Evolutionary conservation across 83 land plant species (phyloP).

Genomic region (Thuja plicata): DNA sequence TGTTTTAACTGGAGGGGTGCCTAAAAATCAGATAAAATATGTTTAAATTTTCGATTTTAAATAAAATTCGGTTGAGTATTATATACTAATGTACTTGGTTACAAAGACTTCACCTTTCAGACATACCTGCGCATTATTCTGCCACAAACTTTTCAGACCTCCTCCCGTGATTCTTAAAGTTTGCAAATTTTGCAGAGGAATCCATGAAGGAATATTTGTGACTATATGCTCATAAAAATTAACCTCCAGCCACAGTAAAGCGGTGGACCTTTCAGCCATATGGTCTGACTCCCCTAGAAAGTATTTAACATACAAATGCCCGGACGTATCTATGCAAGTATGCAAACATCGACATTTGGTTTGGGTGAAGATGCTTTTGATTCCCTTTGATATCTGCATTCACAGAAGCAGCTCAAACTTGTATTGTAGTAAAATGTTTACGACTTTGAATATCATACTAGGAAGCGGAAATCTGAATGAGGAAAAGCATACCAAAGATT

Average conservation of each 20-base stretch:
- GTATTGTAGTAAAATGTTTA: no score
- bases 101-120: not conserved
- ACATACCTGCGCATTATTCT: not conserved
- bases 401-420: no score
- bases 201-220: not conserved
- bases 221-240: not conserved
- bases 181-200: not conserved
- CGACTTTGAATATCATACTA: no score
- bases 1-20: not conserved
- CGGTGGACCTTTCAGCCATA: no score
- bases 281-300: no score
- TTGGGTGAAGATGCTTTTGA: no score
- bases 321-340: no score
- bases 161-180: not conserved
- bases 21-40: not conserved
- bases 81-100: not conserved
- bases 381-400: no score
- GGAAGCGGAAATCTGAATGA: no score
- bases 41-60: not conserved
- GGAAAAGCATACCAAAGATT: no score
- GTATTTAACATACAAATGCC: no score
- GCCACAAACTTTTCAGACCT: not conserved
- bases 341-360: no score
- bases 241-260: not conserved
- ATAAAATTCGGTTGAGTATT: not conserved